phyloP scores from a whole-genome alignment of 2,329 filamentous ascomycete species.

The Pezicula radicicola region DNA sequence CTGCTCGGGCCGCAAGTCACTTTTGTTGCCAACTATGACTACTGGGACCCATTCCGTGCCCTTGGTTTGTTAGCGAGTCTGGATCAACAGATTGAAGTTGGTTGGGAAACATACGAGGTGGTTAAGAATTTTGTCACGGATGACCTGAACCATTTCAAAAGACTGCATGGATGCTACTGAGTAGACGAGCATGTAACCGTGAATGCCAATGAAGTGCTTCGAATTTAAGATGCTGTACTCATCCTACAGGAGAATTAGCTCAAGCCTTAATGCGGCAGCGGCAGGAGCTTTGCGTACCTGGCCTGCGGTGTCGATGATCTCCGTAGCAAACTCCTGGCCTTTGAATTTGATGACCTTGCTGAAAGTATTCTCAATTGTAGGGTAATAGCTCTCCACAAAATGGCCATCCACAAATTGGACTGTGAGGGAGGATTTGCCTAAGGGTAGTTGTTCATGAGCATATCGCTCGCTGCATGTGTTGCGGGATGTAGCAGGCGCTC shows the following conservation, averaged over 20 bases:
- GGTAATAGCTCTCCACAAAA: conserved; percentile 99
- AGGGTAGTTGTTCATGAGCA: conserved; percentile 6
- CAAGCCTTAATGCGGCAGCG: conserved; percentile 3
- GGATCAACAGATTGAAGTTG: background rate
- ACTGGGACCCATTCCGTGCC: conserved; percentile 91
- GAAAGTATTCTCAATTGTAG: conserved; percentile 98
- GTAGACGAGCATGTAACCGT: conserved; percentile 98
- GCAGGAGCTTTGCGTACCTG: conserved; percentile 55
- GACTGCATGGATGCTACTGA: conserved; percentile 92
- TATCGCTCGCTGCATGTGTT: background rate
- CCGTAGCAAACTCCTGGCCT: conserved; percentile 88
- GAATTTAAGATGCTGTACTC: conserved; percentile 98
- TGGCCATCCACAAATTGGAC: conserved; percentile 97
- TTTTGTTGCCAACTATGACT: conserved; percentile 96
- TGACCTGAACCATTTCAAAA: conserved; percentile 96
- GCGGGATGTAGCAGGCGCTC: background rate
- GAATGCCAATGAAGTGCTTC: conserved; percentile 98
- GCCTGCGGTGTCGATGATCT: conserved; percentile 97
- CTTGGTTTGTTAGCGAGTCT: conserved; percentile 38
- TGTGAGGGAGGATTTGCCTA: conserved; percentile 96
- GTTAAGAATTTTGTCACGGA: conserved; percentile 95
- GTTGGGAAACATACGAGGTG: conserved; percentile 66
- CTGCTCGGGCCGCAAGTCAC: conserved; percentile 87
- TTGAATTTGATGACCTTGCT: conserved; percentile 93
- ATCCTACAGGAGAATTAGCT: conserved; percentile 54